Evolutionary conservation across 2,329 filamentous ascomycete species (phyloP).

Genomic region (Clonostachys sp.): DNA sequence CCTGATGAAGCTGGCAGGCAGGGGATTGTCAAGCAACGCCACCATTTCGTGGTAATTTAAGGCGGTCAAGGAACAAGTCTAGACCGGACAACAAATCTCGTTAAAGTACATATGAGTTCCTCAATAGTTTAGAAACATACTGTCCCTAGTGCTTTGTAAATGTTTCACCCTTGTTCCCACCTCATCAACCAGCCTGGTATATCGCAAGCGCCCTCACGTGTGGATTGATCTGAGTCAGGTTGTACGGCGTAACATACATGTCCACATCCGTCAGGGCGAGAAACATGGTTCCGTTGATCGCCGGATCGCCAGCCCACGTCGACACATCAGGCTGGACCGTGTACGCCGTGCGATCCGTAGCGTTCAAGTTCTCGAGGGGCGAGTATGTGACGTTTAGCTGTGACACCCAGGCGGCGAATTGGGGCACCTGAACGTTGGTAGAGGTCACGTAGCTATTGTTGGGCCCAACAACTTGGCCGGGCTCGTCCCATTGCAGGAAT

Average conservation of each 20-base stretch:
- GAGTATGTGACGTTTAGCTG: constrained; percentile 75
- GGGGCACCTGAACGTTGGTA: constrained; percentile 52
- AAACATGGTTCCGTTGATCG: constrained; percentile 76
- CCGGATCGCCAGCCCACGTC: constrained; percentile 64
- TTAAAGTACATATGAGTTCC: too few species aligned
- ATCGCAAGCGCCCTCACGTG: constrained; percentile 71
- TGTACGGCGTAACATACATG: constrained; percentile 69
- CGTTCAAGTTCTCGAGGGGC: constrained; percentile 46
- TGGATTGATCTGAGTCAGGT: constrained; percentile 68
- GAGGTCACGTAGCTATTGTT: constrained; percentile 78
- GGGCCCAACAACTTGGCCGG: constrained; percentile 66
- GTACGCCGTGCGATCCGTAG: constrained; percentile 38
- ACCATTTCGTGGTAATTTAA: too few species aligned
- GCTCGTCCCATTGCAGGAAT: constrained; percentile 66
- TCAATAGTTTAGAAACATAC: too few species aligned
- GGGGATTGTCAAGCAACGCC: too few species aligned
- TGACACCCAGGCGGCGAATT: constrained; percentile 70
- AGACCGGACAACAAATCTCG: too few species aligned
- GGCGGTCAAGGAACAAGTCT: too few species aligned
- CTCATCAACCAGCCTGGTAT: constrained; percentile 69
- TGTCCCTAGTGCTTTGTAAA: background rate
- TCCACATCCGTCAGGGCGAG: constrained; percentile 69
- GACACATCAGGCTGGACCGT: constrained; percentile 70
- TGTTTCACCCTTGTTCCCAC: constrained; percentile 1
- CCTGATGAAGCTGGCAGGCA: too few species aligned